Evolutionary conservation across 805 yeast species (phyloP), one percentile per base, ranked within the genome.

Genomic region (Spathaspora arborariae): DNA sequence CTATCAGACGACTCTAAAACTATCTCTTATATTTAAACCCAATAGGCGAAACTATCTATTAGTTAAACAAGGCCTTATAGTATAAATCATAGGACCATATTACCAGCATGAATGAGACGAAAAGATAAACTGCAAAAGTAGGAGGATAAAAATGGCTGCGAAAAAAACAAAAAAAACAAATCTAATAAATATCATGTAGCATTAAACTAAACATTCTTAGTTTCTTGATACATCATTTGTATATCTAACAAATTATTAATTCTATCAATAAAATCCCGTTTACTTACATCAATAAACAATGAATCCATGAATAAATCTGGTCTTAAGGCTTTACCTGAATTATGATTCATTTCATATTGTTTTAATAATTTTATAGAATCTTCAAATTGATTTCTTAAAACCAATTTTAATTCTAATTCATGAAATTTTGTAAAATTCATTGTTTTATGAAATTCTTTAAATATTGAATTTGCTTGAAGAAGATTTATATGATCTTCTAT

Each of bases 401-500:
- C 45, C 13, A 49, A 37, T n/a, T 50, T 40, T 46, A 67, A 43
- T 49, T 68, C 72, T 4, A 48, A 24, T 21, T 55, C 56, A 51
- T 69, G 75, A 38, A 53, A 52, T n/a, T 48, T 47, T 1, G 74
- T 64, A 41, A 58, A 52, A 18, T 58, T 46, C 37, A 45, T 46
- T 5, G 63, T 54, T 22, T 46, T 49, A n/a, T 53, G 37, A 45
- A 55, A 67, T 27, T 63, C 64, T 41, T 57, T 58, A 38, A 69
- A 56, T 16, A 68, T 46, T 20, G 47, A 45, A 39, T 56, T 53
- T 43, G 64, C 52, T 20, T 55, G 48, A n/a, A 69, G 45, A 10
- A 69, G 50, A 21, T 62, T 59, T 13, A 52, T 33, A 47, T 62
- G 55, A 46, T 67, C 70, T 6, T 57, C 49, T n/a, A 49, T 42